Percentiles rank a stretch among this genome's conserved stretches.
These are phyloP conservation scores for Cucumis melo DNA, from an alignment of 306 rosid species.

Conservation along the genomic window DNA sequence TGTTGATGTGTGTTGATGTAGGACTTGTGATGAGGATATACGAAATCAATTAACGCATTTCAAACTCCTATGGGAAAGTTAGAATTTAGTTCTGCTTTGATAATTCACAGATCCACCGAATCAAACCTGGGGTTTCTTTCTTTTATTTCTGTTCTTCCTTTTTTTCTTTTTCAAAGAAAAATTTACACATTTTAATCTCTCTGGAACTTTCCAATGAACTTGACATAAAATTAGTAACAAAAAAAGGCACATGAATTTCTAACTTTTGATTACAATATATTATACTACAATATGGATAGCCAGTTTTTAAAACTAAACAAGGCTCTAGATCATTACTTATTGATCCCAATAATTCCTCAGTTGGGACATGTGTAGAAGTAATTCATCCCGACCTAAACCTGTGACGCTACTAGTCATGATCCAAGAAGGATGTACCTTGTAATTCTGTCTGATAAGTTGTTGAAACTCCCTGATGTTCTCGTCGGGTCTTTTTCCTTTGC, in stretches of 20 bases:
- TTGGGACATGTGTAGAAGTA: constrained; percentile 77
- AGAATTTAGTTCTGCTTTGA: too few relatives aligned
- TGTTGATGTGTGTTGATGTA: too few relatives aligned
- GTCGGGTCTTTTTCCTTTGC: constrained; percentile 67
- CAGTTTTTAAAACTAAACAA: neutral
- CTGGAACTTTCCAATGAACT: neutral
- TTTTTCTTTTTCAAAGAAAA: too few relatives aligned
- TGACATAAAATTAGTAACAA: neutral
- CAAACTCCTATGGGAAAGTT: too few relatives aligned
- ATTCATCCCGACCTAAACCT: constrained; percentile 81
- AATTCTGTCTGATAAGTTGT: constrained; percentile 54
- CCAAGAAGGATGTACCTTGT: constrained; percentile 72
- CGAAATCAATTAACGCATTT: too few relatives aligned
- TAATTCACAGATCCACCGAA: too few relatives aligned
- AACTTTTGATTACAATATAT: neutral
- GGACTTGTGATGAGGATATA: too few relatives aligned
- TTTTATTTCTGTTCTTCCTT: too few relatives aligned
- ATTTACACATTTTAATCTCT: neutral
- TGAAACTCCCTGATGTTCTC: constrained; percentile 70
- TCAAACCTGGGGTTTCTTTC: too few relatives aligned
- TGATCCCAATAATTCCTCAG: constrained; percentile 90
- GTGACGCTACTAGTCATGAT: constrained; percentile 90
- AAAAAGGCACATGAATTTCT: neutral
- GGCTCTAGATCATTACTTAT: neutral
- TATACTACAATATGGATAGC: neutral